phyloP scores from a whole-genome alignment of 2,329 filamentous ascomycete species.

The Penicillium psychrosexuale region DNA sequence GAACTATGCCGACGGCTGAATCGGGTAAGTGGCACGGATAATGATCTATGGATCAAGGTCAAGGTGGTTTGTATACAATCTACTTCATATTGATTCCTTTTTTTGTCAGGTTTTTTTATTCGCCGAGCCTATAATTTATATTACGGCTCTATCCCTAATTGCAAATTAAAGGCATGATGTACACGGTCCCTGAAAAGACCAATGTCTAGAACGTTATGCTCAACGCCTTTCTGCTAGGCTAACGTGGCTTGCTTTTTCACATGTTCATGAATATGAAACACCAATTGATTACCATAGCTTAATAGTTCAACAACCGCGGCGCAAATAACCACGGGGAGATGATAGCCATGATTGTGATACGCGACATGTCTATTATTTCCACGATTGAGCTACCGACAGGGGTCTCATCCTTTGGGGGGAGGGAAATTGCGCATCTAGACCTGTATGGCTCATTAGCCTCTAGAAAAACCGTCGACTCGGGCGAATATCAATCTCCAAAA shows the following conservation, averaged over 20 bases:
- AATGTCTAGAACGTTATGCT: neutral
- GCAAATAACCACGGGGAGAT: neutral
- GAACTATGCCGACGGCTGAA: conserved; percentile 8
- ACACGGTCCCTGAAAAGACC: neutral
- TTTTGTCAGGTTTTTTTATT: neutral
- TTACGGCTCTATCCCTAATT: neutral
- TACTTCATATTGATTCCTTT: neutral
- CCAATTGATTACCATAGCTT: neutral
- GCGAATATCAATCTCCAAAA: neutral
- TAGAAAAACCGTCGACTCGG: neutral
- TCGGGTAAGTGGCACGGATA: conserved; percentile 12
- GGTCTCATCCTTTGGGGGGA: neutral
- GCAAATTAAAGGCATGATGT: neutral
- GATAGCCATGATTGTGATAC: neutral
- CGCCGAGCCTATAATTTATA: neutral
- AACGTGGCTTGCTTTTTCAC: neutral
- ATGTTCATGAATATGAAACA: neutral
- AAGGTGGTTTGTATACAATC: neutral
- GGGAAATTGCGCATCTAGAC: neutral
- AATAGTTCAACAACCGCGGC: neutral
- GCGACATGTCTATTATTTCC: conserved; percentile 4
- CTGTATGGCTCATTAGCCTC: neutral
- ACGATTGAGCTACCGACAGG: conserved; percentile 6
- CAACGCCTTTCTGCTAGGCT: neutral
- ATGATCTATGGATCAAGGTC: conserved; percentile 7